Percentiles rank a stretch among this genome's conserved stretches.
These are phyloP conservation scores for Geotrichum reessii DNA, from an alignment of 1,139 yeast genomes.

Conservation along the genomic window DNA sequence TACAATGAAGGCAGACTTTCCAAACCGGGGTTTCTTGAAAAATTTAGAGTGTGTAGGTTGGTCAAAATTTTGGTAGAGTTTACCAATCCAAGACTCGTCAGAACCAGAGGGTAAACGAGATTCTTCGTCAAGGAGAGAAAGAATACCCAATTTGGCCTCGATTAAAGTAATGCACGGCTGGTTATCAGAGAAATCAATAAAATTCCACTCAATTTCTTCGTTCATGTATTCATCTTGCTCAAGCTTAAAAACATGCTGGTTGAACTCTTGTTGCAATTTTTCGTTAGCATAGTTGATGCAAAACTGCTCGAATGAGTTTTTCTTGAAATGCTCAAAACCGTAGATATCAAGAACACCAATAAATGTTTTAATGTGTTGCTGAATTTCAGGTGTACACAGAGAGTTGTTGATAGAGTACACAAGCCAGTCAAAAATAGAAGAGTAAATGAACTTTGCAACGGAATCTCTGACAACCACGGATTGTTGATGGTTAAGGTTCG, in stretches of 20 bases:
- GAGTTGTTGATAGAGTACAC: constrained; percentile 77
- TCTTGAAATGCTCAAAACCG: constrained; percentile 94
- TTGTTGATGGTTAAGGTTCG: constrained; percentile 76
- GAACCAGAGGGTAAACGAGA: constrained; percentile 91
- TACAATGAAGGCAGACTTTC: constrained; percentile 84
- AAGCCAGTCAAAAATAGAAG: constrained; percentile 93
- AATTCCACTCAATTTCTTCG: constrained; percentile 95
- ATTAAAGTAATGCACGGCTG: constrained; percentile 95
- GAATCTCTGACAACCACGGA: constrained; percentile 93
- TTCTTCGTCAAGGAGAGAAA: constrained; percentile 89
- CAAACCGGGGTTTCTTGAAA: constrained; percentile 91
- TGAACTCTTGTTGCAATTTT: constrained; percentile 94
- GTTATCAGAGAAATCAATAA: constrained; percentile 92
- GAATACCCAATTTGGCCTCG: constrained; percentile 82
- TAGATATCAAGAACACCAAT: constrained; percentile 97
- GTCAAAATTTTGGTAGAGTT: constrained; percentile 79
- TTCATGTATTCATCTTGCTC: constrained; percentile 92
- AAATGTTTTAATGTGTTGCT: constrained; percentile 56
- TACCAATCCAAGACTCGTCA: constrained; percentile 88
- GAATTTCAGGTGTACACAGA: constrained; percentile 63
- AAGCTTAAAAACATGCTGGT: constrained; percentile 92
- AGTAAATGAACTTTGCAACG: constrained; percentile 87
- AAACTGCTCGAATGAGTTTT: constrained; percentile 92
- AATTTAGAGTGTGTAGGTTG: constrained; percentile 72
- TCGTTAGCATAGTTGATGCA: constrained; percentile 98